Conservation (phyloP, 495 filamentous ascomycete genomes). For the Thermothielavioides terrestris region DNA sequence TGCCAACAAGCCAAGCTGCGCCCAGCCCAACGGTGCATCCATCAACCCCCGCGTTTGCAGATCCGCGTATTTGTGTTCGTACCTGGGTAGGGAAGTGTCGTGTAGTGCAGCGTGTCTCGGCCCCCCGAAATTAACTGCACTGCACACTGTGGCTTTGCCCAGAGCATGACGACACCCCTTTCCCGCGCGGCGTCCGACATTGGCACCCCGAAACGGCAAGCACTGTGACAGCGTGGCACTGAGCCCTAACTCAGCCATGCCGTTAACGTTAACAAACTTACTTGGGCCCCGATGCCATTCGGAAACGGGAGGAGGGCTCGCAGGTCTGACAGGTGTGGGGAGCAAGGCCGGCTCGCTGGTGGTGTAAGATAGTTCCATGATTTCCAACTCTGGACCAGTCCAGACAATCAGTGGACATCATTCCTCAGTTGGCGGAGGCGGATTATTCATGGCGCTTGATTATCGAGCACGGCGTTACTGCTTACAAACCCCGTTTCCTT, state of each 20-base stretch:
- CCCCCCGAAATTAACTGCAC: slow-evolving; percentile 5
- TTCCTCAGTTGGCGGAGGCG: background rate
- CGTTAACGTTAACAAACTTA: too few species aligned
- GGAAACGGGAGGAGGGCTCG: too few species aligned
- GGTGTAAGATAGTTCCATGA: too few species aligned
- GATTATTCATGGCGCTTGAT: background rate
- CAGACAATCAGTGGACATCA: too few species aligned
- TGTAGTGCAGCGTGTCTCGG: background rate
- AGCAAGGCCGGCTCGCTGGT: too few species aligned
- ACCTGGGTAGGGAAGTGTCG: too few species aligned
- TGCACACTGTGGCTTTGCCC: slow-evolving; percentile 5
- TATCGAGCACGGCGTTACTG: background rate
- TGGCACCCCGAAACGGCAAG: background rate
- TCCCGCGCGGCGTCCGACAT: background rate
- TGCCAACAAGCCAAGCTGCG: background rate
- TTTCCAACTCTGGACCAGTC: too few species aligned
- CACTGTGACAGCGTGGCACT: too few species aligned
- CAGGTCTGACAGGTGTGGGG: too few species aligned
- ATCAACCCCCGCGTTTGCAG: background rate
- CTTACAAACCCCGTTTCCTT: slow-evolving; percentile 5
- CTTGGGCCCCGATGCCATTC: too few species aligned
- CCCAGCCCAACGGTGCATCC: background rate
- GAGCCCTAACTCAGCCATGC: too few species aligned
- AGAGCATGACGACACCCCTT: slow-evolving; percentile 2
- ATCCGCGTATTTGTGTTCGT: slow-evolving; percentile 1